Evolutionary conservation across 2,329 filamentous ascomycete species (phyloP), one percentile per base, ranked within the genome.

Genomic region (Phaeophleospora eucalypticola): DNA sequence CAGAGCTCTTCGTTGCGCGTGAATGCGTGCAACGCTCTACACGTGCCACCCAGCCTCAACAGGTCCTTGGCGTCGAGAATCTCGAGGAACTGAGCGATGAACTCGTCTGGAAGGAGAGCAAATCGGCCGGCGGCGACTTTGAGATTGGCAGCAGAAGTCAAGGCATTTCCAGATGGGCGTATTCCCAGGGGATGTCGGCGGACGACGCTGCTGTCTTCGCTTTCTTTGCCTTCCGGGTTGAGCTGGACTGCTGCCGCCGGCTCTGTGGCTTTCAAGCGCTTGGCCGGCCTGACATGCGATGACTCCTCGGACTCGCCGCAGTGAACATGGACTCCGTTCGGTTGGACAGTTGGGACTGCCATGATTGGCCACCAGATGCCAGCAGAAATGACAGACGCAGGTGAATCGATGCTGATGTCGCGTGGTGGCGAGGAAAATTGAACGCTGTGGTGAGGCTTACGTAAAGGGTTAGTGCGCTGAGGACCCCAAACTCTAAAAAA

Each of bases 1-100:
- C 91, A 97, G 29, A 96, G 67, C 60, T 97, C 91, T 54, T 96
- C 91, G 39, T 81, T 81, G 41, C 84, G 77, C 45, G 84, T 86
- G 64, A 91, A 94, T 1, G 89, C 90, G 73, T 89, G 91, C 14
- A 97, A 71, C 43, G 87, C 89, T 65, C 83, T 88, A 73, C 90
- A 95, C 4, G 89, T 86, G 45, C 79, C 79, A 7, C 89, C 88
- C 35, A 97, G 71, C 6, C 68, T 70, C 46, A 83, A 68, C 43
- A 97, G 71, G 43, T 76, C 73, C 8, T 67, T 59, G 40, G 79
- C 72, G 59, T 90, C 84, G 37, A 96, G 74, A 59, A 74, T 81
- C 65, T 96, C 91, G 51, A 96, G 70, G 14, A 95, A 64, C 44
- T 84, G 74, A 56, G 84, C 76, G 41, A 96, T 72, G 56, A 93